phyloP scores from a whole-genome alignment of 1,139 yeast species.

The Tardiomyces digboiensis region DNA sequence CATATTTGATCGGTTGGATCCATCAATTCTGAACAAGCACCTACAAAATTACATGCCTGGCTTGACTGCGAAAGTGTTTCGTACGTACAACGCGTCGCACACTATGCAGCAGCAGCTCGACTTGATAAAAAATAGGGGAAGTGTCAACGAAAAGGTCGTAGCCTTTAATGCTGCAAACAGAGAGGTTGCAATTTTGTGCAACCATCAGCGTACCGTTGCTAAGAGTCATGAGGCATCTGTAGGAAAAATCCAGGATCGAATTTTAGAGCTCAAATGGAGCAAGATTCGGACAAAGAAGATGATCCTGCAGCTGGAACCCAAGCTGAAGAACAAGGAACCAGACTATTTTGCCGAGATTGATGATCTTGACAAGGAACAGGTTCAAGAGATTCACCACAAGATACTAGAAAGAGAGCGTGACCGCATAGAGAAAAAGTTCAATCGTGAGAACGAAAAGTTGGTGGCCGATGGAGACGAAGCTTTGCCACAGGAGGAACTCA shows the following conservation, averaged over 20 bases:
- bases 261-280: conserved; percentile 79
- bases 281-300: conserved; percentile 64
- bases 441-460: conserved; percentile 69
- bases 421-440: conserved; percentile 52
- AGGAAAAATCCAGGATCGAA: conserved; percentile 65
- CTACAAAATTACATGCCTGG: conserved; percentile 90
- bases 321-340: conserved; percentile 37
- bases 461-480: conserved; percentile 47
- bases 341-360: conserved; percentile 49
- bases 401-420: conserved; percentile 55
- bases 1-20: conserved; percentile 83
- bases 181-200: conserved; percentile 92
- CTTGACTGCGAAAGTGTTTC: conserved; percentile 91
- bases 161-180: conserved; percentile 92
- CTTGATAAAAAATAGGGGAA: conserved; percentile 71
- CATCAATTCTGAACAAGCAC: conserved; percentile 73
- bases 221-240: conserved; percentile 76
- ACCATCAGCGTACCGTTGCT: conserved; percentile 90
- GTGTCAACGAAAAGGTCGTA: conserved; percentile 80
- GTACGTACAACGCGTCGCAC: conserved; percentile 94
- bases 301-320: conserved; percentile 57
- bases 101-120: conserved; percentile 96
- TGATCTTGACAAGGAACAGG: conserved; percentile 31
- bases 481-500: conserved; percentile 45
- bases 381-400: conserved; percentile 39